Percentiles rank a stretch among this genome's conserved stretches.
Evolutionary conservation across 2,329 filamentous ascomycete species (phyloP).

Genomic region (Neoascochyta sp.): DNA sequence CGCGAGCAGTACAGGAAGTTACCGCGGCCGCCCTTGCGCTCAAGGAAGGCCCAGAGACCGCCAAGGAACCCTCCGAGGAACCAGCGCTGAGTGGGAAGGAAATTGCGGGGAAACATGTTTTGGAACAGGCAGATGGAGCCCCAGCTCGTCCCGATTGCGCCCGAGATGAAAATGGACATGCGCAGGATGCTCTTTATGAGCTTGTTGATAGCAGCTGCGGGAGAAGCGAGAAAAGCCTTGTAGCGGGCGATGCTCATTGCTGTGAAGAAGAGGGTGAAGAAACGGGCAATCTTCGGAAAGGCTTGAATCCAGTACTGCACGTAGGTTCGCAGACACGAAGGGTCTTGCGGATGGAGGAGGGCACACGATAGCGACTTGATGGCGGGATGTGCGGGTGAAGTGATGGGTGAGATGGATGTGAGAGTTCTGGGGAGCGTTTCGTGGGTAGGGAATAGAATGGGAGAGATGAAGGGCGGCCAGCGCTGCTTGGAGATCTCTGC

Average conservation of each 20-base stretch:
- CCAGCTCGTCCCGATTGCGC: slow-evolving; percentile 83
- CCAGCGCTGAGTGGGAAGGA: slow-evolving; percentile 79
- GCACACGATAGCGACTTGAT: slow-evolving; percentile 85
- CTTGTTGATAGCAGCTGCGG: slow-evolving; percentile 62
- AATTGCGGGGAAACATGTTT: slow-evolving; percentile 65
- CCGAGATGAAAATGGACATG: slow-evolving; percentile 73
- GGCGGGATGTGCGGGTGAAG: slow-evolving; percentile 78
- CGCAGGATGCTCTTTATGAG: slow-evolving; percentile 68
- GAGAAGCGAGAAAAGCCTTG: slow-evolving; percentile 64
- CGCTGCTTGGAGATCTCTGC: slow-evolving; percentile 74
- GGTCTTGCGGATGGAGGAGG: slow-evolving; percentile 79
- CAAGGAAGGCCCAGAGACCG: slow-evolving; percentile 79
- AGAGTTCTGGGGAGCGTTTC: slow-evolving; percentile 63
- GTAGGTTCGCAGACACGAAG: slow-evolving; percentile 83
- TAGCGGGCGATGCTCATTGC: slow-evolving; percentile 67
- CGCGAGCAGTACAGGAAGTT: slow-evolving; percentile 78
- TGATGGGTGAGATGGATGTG: slow-evolving; percentile 69
- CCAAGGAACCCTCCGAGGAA: slow-evolving; percentile 84
- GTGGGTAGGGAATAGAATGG: slow-evolving; percentile 75
- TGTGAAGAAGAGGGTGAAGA: slow-evolving; percentile 72
- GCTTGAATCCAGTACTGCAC: slow-evolving; percentile 81
- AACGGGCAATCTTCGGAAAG: slow-evolving; percentile 72
- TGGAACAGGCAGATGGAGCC: slow-evolving; percentile 88
- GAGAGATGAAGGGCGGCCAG: slow-evolving; percentile 86
- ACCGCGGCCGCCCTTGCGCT: slow-evolving; percentile 54